Evolutionary conservation across 176 grass and related monocot genomes (phyloP).

Genomic region (Triticum monococcum): DNA sequence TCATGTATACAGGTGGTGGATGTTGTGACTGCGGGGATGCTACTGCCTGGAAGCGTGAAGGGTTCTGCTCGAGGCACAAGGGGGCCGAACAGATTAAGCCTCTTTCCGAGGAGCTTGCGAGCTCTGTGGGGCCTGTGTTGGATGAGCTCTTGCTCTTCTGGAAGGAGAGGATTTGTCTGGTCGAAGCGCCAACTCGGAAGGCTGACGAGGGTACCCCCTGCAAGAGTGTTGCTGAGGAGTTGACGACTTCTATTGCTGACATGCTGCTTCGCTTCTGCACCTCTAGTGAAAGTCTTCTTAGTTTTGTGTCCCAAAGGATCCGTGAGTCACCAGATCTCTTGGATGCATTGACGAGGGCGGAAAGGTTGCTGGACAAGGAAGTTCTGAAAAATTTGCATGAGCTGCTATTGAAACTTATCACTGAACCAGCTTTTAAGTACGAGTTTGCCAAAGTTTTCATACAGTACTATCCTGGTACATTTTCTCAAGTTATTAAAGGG

Average conservation of each 20-base stretch:
- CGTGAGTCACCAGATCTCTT: slow-evolving; percentile 54
- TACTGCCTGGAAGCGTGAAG: slow-evolving; percentile 92
- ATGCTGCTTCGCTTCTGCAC: slow-evolving; percentile 85
- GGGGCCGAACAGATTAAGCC: slow-evolving; percentile 88
- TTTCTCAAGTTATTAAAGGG: slow-evolving; percentile 66
- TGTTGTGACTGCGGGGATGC: slow-evolving; percentile 96
- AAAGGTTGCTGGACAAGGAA: slow-evolving; percentile 71
- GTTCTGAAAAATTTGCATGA: slow-evolving; percentile 84
- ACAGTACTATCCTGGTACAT: slow-evolving; percentile 64
- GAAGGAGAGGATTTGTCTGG: slow-evolving; percentile 58
- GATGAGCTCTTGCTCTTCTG: slow-evolving; percentile 70
- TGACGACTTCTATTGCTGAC: slow-evolving; percentile 56
- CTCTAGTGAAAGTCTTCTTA: slow-evolving; percentile 80
- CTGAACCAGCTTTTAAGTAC: slow-evolving; percentile 86
- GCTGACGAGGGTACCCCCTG: background rate
- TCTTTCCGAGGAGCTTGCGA: slow-evolving; percentile 56
- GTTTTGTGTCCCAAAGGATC: slow-evolving; percentile 73
- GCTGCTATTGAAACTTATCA: slow-evolving; percentile 85
- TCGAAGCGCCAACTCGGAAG: slow-evolving; percentile 26
- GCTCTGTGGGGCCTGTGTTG: slow-evolving; percentile 68
- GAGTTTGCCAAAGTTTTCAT: slow-evolving; percentile 86
- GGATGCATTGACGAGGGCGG: slow-evolving; percentile 54
- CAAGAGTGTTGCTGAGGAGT: slow-evolving; percentile 45
- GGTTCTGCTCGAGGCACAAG: slow-evolving; percentile 90
- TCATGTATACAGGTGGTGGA: slow-evolving; percentile 90